Percentiles rank a stretch among this genome's conserved stretches.
Evolutionary conservation across 192 early-diverging fungal species (phyloP).

Genomic region (Coemansia sp.): DNA sequence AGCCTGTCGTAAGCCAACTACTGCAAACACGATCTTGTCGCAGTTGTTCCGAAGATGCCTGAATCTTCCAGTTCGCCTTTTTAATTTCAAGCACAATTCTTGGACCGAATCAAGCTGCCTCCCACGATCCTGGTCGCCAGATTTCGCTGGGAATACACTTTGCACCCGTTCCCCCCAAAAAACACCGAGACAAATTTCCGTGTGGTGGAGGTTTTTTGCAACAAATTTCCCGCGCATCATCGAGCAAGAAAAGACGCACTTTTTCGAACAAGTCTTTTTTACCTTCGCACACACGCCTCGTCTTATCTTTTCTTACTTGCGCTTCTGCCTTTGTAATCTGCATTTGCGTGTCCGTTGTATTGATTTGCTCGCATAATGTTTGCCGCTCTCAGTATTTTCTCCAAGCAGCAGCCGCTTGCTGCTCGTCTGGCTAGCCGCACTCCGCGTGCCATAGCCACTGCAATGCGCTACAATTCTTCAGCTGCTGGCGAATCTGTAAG

Average conservation of each 20-base stretch:
- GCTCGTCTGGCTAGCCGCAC: conserved; percentile 39
- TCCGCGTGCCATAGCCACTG: conserved; percentile 28
- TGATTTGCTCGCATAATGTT: conserved; percentile 29
- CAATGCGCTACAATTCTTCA: conserved; percentile 38
- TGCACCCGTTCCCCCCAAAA: neutral
- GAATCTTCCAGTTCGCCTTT: too few species aligned
- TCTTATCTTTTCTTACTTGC: conserved; percentile 3
- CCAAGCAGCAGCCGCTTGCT: conserved; percentile 38
- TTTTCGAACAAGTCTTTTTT: conserved; percentile 4
- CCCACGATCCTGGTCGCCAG: too few species aligned
- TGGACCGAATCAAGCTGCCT: too few species aligned
- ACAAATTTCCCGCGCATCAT: conserved; percentile 13
- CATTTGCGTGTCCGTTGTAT: conserved; percentile 5
- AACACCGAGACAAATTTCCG: conserved; percentile 8
- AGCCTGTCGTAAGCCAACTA: too few species aligned
- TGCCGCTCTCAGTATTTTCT: conserved; percentile 35
- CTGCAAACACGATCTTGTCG: too few species aligned
- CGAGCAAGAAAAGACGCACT: neutral
- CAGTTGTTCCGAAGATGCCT: too few species aligned
- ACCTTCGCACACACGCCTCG: conserved; percentile 2
- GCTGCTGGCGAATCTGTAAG: conserved; percentile 43
- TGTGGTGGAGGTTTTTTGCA: conserved; percentile 18
- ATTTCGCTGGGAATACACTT: too few species aligned
- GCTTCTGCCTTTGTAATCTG: neutral
- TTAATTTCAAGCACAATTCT: too few species aligned